Evolutionary conservation across 139 green algal genomes (phyloP).

Genomic region (Volvox africanus): DNA sequence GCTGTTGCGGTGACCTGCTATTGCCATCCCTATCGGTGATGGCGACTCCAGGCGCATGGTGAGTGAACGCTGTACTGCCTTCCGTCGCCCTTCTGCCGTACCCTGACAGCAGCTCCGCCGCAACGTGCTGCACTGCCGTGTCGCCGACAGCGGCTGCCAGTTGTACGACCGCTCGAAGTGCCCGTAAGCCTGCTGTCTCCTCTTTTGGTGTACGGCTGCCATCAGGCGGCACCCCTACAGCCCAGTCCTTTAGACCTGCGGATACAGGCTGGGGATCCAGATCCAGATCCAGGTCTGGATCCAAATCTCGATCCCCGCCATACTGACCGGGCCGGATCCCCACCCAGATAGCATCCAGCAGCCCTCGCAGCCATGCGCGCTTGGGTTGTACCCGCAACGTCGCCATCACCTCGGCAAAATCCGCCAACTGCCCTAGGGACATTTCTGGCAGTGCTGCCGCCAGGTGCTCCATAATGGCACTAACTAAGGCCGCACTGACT

Average conservation of each 20-base stretch:
- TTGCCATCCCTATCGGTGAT: no score
- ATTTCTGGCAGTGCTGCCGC: background rate
- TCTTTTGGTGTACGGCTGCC: no score
- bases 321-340: background rate
- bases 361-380: background rate
- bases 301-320: background rate
- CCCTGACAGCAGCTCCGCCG: background rate
- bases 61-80: no score
- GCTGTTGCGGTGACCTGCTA: no score
- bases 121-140: background rate
- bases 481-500: slow-evolving; percentile 12
- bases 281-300: background rate
- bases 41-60: no score
- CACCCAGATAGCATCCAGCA: background rate
- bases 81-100: background rate
- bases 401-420: background rate
- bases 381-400: background rate
- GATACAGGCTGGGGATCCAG: background rate
- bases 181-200: background rate
- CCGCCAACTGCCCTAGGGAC: background rate
- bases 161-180: background rate
- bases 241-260: background rate
- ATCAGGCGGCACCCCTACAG: background rate
- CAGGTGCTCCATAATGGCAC: background rate
- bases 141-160: slow-evolving; percentile 6